These are phyloP conservation scores for Artemisia tridentata DNA, from an alignment of 129 eudicot species.

Conservation along the genomic window DNA sequence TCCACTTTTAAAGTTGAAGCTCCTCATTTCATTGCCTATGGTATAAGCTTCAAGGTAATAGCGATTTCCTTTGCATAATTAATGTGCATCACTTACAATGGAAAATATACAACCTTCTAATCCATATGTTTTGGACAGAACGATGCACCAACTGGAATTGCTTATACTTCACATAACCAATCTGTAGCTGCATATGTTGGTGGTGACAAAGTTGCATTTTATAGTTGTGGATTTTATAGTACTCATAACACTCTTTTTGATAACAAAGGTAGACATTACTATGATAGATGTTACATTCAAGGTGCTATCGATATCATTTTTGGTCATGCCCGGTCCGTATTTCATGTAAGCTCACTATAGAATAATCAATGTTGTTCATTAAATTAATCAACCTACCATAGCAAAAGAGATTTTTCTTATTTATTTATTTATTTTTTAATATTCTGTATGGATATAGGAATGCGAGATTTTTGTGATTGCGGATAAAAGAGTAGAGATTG, in stretches of 20 bases:
- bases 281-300: constrained; percentile 71
- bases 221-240: constrained; percentile 75
- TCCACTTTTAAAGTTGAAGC: constrained; percentile 79
- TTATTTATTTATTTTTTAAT: neutral
- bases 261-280: constrained; percentile 72
- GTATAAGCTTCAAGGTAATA: constrained; percentile 85
- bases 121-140: constrained; percentile 39
- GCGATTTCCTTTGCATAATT: neutral
- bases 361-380: neutral
- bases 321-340: constrained; percentile 69
- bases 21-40: constrained; percentile 61
- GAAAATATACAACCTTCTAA: constrained; percentile 6
- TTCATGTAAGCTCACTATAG: constrained; percentile 38
- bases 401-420: neutral
- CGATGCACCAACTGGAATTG: constrained; percentile 56
- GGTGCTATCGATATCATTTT: constrained; percentile 78
- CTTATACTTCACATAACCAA: constrained; percentile 51
- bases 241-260: constrained; percentile 77
- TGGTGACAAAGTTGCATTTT: constrained; percentile 71
- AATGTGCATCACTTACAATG: neutral
- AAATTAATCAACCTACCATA: neutral
- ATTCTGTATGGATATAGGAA: constrained; percentile 35
- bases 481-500: constrained; percentile 51
- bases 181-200: constrained; percentile 77
- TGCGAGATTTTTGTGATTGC: constrained; percentile 79